A percentile compares a stretch with the other conserved stretches of the same genome.
phyloP scores from a whole-genome alignment of 768 basidiomycete genomes.

The Amanita rubescens region DNA sequence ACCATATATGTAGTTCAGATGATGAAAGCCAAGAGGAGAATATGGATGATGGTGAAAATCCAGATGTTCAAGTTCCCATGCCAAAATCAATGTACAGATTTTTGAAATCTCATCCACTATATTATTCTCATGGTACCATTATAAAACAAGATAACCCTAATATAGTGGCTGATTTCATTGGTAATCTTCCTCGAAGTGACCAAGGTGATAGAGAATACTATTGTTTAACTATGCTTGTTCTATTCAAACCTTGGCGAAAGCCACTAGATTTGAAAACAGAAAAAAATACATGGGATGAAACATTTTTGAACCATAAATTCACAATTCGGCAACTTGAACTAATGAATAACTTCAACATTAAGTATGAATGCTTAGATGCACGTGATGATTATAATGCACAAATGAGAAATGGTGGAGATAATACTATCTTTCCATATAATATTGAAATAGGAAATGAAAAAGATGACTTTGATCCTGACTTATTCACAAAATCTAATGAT shows the following conservation, averaged over 20 bases:
- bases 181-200: conserved; percentile 22
- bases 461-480: neutral
- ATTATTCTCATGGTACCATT: too few relatives aligned
- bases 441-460: neutral
- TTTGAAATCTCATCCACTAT: too few relatives aligned
- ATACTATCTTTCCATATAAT: neutral
- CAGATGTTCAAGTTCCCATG: too few relatives aligned
- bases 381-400: conserved; percentile 23
- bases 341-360: conserved; percentile 24
- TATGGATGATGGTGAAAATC: too few relatives aligned
- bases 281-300: conserved; percentile 10
- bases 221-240: conserved; percentile 24
- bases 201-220: conserved; percentile 24
- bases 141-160: too few relatives aligned
- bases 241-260: conserved; percentile 21
- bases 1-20: too few relatives aligned
- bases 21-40: too few relatives aligned
- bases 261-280: conserved; percentile 14
- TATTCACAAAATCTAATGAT: too few relatives aligned
- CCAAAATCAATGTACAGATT: too few relatives aligned
- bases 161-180: conserved; percentile 22
- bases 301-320: conserved; percentile 10
- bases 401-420: neutral
- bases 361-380: conserved; percentile 29
- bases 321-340: conserved; percentile 7